A percentile compares a stretch with the other conserved stretches of the same genome.
phyloP scores from a whole-genome alignment of 345 rosid species.

The Crucihimalaya himalaica region DNA sequence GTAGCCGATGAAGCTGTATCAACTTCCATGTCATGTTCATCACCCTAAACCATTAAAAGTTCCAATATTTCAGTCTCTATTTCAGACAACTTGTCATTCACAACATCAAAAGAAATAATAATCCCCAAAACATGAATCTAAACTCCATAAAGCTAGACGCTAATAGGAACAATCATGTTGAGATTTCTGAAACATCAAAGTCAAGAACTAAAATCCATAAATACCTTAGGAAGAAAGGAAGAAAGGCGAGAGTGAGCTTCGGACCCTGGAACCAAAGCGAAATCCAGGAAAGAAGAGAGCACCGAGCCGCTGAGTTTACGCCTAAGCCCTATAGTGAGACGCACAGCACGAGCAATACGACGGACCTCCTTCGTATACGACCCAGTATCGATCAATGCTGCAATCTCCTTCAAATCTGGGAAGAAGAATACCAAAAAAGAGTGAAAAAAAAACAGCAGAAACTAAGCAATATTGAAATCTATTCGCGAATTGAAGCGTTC shows the following conservation, averaged over 20 bases:
- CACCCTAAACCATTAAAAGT: constrained; percentile 45
- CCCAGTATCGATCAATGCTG: constrained; percentile 66
- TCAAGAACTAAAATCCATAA: not conserved
- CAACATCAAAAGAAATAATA: not conserved
- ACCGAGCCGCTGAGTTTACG: constrained; percentile 56
- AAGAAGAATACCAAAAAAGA: no score
- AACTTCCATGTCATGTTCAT: constrained; percentile 89
- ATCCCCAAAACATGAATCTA: not conserved
- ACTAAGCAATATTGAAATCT: not conserved
- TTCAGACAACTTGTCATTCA: not conserved
- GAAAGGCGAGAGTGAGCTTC: constrained; percentile 60
- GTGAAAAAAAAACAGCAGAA: constrained; percentile 1
- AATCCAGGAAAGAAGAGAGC: constrained; percentile 62
- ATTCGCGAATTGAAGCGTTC: not conserved
- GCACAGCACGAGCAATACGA: constrained; percentile 68
- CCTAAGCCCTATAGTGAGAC: constrained; percentile 68
- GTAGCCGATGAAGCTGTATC: constrained; percentile 65
- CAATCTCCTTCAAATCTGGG: constrained; percentile 76
- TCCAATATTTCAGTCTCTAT: not conserved
- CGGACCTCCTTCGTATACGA: constrained; percentile 72
- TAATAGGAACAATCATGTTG: not conserved
- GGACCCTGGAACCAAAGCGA: constrained; percentile 59
- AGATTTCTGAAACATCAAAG: not conserved
- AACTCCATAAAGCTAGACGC: not conserved
- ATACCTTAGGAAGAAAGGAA: constrained; percentile 64